These are phyloP conservation scores for Linnemannia elongata DNA, from an alignment of 192 early-diverging fungal species.

Conservation along the genomic window DNA sequence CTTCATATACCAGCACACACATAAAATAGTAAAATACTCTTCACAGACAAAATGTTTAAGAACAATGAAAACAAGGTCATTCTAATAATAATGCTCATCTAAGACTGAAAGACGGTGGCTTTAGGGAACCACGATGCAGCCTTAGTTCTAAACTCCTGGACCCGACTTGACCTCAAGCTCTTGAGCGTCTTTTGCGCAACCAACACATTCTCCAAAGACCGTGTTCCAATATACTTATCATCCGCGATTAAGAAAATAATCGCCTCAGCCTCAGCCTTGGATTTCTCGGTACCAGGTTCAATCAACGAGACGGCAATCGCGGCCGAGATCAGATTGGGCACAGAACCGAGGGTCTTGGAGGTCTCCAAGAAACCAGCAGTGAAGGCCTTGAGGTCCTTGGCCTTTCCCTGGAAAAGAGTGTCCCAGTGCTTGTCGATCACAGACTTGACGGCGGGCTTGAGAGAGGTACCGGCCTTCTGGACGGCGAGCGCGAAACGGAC, in stretches of 20 bases:
- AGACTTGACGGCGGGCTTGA: slow-evolving; percentile 40
- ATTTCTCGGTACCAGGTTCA: slow-evolving; percentile 7
- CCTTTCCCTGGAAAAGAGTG: slow-evolving; percentile 20
- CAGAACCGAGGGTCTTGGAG: slow-evolving; percentile 22
- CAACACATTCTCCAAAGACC: slow-evolving; percentile 34
- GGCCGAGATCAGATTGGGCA: slow-evolving; percentile 37
- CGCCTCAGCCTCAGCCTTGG: slow-evolving; percentile 30
- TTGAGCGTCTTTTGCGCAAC: slow-evolving; percentile 40
- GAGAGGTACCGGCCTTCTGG: slow-evolving; percentile 28
- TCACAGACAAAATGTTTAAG: neutral
- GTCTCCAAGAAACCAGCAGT: slow-evolving; percentile 20
- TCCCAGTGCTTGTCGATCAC: slow-evolving; percentile 51
- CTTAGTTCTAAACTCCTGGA: slow-evolving; percentile 36
- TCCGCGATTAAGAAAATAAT: slow-evolving; percentile 38
- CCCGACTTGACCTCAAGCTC: slow-evolving; percentile 35
- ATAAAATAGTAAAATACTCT: neutral
- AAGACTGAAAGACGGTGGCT: slow-evolving; percentile 30
- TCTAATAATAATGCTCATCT: neutral
- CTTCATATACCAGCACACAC: neutral
- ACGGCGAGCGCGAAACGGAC: slow-evolving; percentile 62
- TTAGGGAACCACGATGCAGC: slow-evolving; percentile 34
- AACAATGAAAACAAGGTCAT: neutral
- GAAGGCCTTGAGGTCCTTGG: slow-evolving; percentile 23
- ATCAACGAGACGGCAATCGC: slow-evolving; percentile 42
- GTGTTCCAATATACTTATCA: slow-evolving; percentile 11